Conservation (phyloP, 148 eudicot species). For the Rhododendron ferrugineum region DNA sequence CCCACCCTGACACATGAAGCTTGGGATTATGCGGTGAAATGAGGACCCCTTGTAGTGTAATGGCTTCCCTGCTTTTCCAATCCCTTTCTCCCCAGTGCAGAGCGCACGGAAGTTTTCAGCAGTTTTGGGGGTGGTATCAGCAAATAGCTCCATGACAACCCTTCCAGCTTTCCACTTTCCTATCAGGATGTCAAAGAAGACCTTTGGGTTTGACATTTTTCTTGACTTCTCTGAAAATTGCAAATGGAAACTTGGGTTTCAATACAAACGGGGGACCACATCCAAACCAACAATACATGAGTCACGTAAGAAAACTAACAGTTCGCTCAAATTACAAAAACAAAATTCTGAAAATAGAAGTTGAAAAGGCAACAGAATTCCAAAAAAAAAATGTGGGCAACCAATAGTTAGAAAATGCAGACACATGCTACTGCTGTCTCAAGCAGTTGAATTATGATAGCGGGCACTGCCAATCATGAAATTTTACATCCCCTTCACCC, state of each 20-base stretch:
- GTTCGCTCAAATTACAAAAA: not conserved
- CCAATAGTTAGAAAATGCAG: not conserved
- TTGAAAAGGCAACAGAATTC: not conserved
- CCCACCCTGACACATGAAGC: conserved; percentile 93
- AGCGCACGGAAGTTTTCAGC: conserved; percentile 86
- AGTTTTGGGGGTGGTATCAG: conserved; percentile 65
- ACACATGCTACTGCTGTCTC: not conserved
- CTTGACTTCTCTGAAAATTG: conserved; percentile 7
- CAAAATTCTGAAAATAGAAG: not conserved
- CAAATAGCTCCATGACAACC: conserved; percentile 69
- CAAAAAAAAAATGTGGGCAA: not conserved
- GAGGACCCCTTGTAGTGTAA: conserved; percentile 79
- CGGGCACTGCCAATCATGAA: not conserved
- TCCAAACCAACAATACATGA: not conserved
- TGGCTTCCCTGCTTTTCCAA: conserved; percentile 61
- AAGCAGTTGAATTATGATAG: not conserved
- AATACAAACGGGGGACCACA: not conserved
- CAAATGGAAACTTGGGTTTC: not conserved
- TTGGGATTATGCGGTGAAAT: conserved; percentile 78
- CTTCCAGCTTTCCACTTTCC: conserved; percentile 62
- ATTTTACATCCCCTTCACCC: not conserved
- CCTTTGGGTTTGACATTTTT: conserved; percentile 68
- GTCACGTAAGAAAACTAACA: not conserved
- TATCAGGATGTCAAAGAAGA: conserved; percentile 75
- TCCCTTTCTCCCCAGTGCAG: conserved; percentile 89